phyloP scores from a whole-genome alignment of 164 flowering plant species.

The Cinnamomum micranthum region DNA sequence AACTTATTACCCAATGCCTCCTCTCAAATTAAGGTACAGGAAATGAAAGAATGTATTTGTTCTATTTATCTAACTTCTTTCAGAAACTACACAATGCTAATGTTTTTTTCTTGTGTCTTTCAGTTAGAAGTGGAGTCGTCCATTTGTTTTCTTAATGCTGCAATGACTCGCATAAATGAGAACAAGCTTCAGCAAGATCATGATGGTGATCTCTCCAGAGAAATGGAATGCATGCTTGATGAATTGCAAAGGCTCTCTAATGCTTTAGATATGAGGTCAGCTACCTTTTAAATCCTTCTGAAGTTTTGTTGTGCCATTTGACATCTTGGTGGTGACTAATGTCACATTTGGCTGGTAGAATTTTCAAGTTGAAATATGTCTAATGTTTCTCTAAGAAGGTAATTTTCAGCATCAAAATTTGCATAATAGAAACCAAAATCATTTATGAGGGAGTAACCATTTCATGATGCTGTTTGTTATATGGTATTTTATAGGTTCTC shows the following conservation, averaged over 20 bases:
- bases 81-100: neutral
- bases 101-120: neutral
- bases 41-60: neutral
- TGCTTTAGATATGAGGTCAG: constrained; percentile 14
- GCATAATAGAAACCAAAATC: too few species aligned
- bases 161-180: neutral
- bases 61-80: neutral
- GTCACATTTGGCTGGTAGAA: neutral
- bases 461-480: too few species aligned
- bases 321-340: neutral
- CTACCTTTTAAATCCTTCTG: neutral
- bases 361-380: too few species aligned
- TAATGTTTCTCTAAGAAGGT: too few species aligned
- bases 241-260: constrained; percentile 19
- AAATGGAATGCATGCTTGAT: constrained; percentile 12
- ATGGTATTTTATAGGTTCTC: too few species aligned
- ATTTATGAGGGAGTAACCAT: too few species aligned
- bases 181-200: neutral
- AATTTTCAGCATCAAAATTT: too few species aligned
- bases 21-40: constrained; percentile 22
- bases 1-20: neutral
- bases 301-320: neutral
- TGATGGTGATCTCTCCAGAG: constrained; percentile 7
- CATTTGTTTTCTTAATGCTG: constrained; percentile 18
- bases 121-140: constrained; percentile 21